Percentiles rank a stretch among this genome's conserved stretches.
phyloP scores from a whole-genome alignment of 2,329 filamentous ascomycete species.

The Cladophialophora exuberans region DNA sequence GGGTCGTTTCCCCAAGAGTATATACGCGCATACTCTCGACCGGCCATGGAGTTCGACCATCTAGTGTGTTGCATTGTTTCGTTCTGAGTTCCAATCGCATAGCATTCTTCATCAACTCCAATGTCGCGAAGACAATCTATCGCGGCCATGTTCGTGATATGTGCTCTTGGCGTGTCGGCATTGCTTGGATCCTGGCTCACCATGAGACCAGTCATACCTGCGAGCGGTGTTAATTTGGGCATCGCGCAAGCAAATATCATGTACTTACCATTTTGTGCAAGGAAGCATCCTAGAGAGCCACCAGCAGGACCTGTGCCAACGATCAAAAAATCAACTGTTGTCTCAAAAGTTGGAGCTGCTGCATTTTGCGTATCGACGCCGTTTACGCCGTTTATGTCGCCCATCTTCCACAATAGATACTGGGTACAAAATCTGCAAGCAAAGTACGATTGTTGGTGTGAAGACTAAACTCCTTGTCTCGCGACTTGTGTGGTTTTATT shows the following conservation, averaged over 20 bases:
- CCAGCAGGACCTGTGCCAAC: slow-evolving; percentile 59
- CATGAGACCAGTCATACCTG: slow-evolving; percentile 16
- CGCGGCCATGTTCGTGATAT: slow-evolving; percentile 34
- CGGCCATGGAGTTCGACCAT: slow-evolving; percentile 49
- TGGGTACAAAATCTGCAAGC: neutral
- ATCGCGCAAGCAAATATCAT: neutral
- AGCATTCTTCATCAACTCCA: slow-evolving; percentile 44
- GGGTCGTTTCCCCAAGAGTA: slow-evolving; percentile 48
- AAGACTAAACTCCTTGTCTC: neutral
- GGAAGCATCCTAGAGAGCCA: slow-evolving; percentile 39
- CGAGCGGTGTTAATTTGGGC: neutral
- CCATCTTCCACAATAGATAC: neutral
- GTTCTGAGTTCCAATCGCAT: slow-evolving; percentile 37
- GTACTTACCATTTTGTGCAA: slow-evolving; percentile 43
- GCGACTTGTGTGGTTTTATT: neutral
- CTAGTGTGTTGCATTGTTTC: slow-evolving; percentile 45
- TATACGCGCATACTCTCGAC: slow-evolving; percentile 48
- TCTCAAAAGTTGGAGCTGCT: neutral
- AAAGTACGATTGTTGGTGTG: neutral
- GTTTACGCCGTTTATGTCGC: slow-evolving; percentile 8
- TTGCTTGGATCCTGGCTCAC: slow-evolving; percentile 22
- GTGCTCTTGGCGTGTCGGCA: slow-evolving; percentile 29
- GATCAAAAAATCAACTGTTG: slow-evolving; percentile 14
- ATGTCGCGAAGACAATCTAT: slow-evolving; percentile 39
- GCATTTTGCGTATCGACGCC: neutral